Evolutionary conservation across 2,329 filamentous ascomycete species (phyloP), one percentile per base, ranked within the genome.

Genomic region (Apiospora malaysiana): DNA sequence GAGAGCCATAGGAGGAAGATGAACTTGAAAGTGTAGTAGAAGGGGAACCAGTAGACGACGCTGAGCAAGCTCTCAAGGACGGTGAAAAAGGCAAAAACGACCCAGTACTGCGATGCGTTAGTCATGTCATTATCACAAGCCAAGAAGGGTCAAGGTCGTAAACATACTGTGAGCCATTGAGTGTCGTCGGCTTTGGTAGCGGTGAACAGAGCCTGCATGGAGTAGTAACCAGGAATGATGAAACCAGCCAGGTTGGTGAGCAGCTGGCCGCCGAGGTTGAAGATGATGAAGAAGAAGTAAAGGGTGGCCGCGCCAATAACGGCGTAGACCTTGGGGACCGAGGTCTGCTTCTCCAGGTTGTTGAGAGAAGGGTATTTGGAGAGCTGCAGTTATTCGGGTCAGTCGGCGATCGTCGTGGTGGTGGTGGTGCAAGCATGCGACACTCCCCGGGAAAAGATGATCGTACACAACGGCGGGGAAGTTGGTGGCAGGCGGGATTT

Each of bases 1-100:
- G 95, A 91, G 86, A 99, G 94, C 96, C 96, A 99, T 82, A 99
- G 91, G 79, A 98, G 89, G 83, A 98, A 93, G 81, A 97, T 87
- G 82, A 99, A 98, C 90, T 99, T 99, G 93, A 99, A 98, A 82
- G 95, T 95, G 86, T 94, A 99, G 92, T 99, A 99, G 88, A 99
- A 99, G 81, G 96, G 93, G 87, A 97, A 94, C 93, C 93, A 97
- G 89, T 96, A 96, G 74, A 95, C 93, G 74, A 94, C 92, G 84
- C 89, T 94, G 79, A 97, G 85, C 73, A 93, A 88, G 83, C 92
- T 94, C 88, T 97, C 94, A 77, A 94, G 81, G 68, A 96, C 92
- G 73, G 92, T 94, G 84, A 96, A 90, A 84, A 93, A 92, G 70
- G 93, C 86, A 80, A 93, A 96, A 73, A 94, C 92, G 72, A 97